Evolutionary conservation across 495 filamentous ascomycete genomes (phyloP).

Genomic region (Podospora sp.): DNA sequence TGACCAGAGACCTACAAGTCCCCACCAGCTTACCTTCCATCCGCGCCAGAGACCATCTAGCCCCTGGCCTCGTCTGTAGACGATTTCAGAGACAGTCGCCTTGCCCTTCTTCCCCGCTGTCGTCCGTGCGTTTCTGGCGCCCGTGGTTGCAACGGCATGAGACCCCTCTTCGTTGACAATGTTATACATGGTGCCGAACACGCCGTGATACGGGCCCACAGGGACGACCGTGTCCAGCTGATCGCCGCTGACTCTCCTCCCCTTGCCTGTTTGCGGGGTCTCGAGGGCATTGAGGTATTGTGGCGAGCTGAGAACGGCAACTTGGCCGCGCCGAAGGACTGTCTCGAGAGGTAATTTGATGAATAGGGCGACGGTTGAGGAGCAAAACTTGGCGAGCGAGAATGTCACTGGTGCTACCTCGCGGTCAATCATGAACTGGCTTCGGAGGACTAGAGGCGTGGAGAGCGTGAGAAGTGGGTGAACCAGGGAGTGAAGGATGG

Average conservation of each 20-base stretch:
- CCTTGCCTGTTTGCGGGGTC: conserved; percentile 32
- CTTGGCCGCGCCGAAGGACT: conserved; percentile 83
- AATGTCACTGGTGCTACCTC: conserved; percentile 78
- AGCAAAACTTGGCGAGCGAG: conserved; percentile 74
- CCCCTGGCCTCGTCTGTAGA: conserved; percentile 73
- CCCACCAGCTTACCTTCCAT: conserved; percentile 97
- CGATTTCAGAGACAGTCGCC: conserved; percentile 44
- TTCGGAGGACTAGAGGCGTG: conserved; percentile 78
- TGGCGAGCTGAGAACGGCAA: conserved; percentile 57
- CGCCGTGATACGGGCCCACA: conserved; percentile 73
- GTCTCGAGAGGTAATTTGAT: conserved; percentile 89
- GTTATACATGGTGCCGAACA: conserved; percentile 83
- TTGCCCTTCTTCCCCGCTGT: conserved; percentile 36
- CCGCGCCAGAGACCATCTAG: conserved; percentile 84
- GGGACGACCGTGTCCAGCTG: conserved; percentile 71
- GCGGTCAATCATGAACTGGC: conserved; percentile 77
- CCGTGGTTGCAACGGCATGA: conserved; percentile 40
- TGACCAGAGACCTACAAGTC: conserved; percentile 81
- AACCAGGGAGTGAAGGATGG: conserved; percentile 81
- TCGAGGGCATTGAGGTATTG: conserved; percentile 49
- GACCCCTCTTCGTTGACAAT: conserved; percentile 83
- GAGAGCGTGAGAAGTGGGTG: conserved; percentile 78
- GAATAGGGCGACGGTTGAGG: conserved; percentile 76
- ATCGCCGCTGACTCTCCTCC: conserved; percentile 14
- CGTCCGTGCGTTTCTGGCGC: conserved; percentile 22